Conservation (phyloP, 441 rosid genomes). For the Aquilaria agallochum region DNA sequence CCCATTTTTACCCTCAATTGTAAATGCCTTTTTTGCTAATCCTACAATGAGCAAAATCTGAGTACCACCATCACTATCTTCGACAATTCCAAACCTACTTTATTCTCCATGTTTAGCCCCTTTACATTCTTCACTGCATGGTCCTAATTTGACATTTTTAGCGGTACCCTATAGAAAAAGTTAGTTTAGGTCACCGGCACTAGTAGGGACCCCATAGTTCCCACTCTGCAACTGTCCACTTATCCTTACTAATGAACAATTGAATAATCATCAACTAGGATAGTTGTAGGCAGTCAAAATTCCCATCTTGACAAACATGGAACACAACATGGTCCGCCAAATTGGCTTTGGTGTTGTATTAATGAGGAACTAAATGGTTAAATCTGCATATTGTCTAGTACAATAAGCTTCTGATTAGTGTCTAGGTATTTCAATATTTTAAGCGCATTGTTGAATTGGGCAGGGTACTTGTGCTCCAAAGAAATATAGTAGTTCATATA, state of each 20-base stretch:
- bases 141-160: constrained; percentile 50
- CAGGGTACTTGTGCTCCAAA: constrained; percentile 71
- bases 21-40: constrained; percentile 70
- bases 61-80: constrained; percentile 46
- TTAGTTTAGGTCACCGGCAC: constrained; percentile 45
- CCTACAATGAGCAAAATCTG: constrained; percentile 67
- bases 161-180: constrained; percentile 56
- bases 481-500: constrained; percentile 75
- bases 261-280: constrained; percentile 61
- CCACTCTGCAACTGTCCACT: constrained; percentile 64
- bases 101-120: constrained; percentile 45
- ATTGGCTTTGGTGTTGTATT: constrained; percentile 81
- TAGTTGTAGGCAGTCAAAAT: constrained; percentile 24
- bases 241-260: constrained; percentile 73
- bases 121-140: constrained; percentile 52
- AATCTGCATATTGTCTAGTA: constrained; percentile 49
- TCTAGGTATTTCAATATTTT: constrained; percentile 52
- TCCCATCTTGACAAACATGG: constrained; percentile 14
- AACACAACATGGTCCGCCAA: constrained; percentile 64
- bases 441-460: constrained; percentile 69
- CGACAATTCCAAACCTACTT: constrained; percentile 45
- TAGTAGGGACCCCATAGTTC: constrained; percentile 20
- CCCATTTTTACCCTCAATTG: constrained; percentile 11
- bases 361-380: constrained; percentile 48
- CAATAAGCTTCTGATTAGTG: constrained; percentile 11